Base-by-base conservation (phyloP, 2,329 filamentous ascomycete species). In the Hymenoscyphus infarciens region DNA sequence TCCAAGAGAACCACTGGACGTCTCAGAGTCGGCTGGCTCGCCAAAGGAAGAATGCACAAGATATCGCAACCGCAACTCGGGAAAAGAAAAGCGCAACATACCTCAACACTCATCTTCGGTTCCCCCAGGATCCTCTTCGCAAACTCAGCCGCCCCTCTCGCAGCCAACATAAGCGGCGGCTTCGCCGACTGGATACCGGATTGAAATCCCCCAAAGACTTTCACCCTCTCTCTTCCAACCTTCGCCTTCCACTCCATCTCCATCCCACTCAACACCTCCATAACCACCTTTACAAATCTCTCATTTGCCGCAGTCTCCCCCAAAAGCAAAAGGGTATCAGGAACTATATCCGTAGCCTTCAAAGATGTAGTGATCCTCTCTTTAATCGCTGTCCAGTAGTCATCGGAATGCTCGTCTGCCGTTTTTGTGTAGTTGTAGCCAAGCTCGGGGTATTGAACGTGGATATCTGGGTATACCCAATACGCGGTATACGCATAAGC, bases 61-160 rank as follows among this genome's bases (percentile, higher is more conserved):
- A 27, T 27, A 27, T 27, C 25, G 25, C 25, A 27, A 27, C 25
- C 25, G 4, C 4, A 27, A 27, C 49, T 8, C 11, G n/a, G 5
- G n/a, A 42, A 42, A n/a, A 7, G 15, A 16, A n/a, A 42, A 19
- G 3, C 5, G 29, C 3, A 13, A 25, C 19, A 29, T 27, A 53
- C 49, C 49, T 29, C 63, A 13, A 62, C 33, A 60, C 63, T 65
- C 10, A 45, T 25, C 35, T 54, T 56, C 1, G 59, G 35, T 27
- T 59, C 63, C 19, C 59, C 63, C 31, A 62, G 59, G 39, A 49
- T 60, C 25, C 63, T 60, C 52, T 65, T 65, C 11, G 63, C 63
- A n/a, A 65, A 42, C 39, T 67, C 65, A 10, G 61, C 65, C 25
- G 63, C 63, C 10, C 65, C 65, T 31, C 65, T 63, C 15, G 65